Evolutionary conservation across 2,329 filamentous ascomycete species (phyloP), one percentile per base, ranked within the genome.

Genomic region (Whalleya microplaca): DNA sequence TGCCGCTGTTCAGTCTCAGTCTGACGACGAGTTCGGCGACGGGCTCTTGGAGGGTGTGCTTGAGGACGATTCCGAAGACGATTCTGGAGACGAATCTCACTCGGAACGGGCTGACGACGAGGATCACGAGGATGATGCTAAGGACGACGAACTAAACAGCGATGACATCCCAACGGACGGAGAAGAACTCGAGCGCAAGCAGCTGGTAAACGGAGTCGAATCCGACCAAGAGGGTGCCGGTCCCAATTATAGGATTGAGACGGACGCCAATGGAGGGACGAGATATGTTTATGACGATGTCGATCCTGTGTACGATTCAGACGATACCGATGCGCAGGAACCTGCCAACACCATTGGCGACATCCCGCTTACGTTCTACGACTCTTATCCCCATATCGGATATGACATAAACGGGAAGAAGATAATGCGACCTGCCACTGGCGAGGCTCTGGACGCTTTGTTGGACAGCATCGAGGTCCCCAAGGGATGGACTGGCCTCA

Each of bases 381-480:
- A 99, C 73, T 90, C 91, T 37, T 99, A 97, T 72, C 95, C 95
- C 48, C 95, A 99, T 73, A 97, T 99, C 71, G 95, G 95, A 57
- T 99, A 99, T 76, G 91, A 97, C 69, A 98, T 99, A 78, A 96
- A 99, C 74, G 95, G 95, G 74, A 97, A 96, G 83, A 96, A 91
- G 75, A 96, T 99, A 63, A 91, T 96, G 87, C 89, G 95, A 50
- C 95, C 95, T 6, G 95, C 96, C 3, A 94, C 92, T 65, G 94
- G 94, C 50, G 90, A 96, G 72, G 95, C 95, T 37, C 79, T 99
- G 29, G 95, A 99, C 79, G 92, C 92, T 12, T 82, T 99, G 43
- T 81, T 99, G 9, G 94, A 99, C 69, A 97, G 91, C 75, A 99
- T 99, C 68, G 95, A 99, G 70, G 81, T 99, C 37, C 95, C 95